These are phyloP conservation scores for Gaeumannomyces tritici DNA, from an alignment of 2,329 filamentous ascomycete species.

Conservation along the genomic window DNA sequence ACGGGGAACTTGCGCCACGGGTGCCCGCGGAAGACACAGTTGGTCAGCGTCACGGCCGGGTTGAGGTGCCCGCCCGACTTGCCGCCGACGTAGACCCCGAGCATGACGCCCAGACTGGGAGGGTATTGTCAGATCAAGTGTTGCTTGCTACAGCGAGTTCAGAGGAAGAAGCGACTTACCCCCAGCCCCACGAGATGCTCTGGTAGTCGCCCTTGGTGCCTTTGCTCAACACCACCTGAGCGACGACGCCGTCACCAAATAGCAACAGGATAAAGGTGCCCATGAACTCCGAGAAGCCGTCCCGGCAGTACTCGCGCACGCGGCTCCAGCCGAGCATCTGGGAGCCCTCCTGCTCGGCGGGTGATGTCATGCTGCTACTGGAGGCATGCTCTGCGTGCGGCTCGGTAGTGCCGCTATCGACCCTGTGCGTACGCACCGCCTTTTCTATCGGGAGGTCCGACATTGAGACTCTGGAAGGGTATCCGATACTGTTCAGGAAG, in stretches of 20 bases:
- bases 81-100: slow-evolving; percentile 56
- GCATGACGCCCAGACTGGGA: slow-evolving; percentile 52
- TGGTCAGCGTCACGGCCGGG: slow-evolving; percentile 61
- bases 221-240: slow-evolving; percentile 54
- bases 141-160: too few relatives aligned
- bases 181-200: slow-evolving; percentile 40
- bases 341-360: neutral
- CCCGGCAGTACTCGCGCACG: slow-evolving; percentile 39
- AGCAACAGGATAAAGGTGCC: slow-evolving; percentile 59
- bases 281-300: slow-evolving; percentile 58
- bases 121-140: neutral
- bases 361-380: neutral
- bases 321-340: slow-evolving; percentile 34
- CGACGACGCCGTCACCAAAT: slow-evolving; percentile 63
- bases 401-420: neutral
- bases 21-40: slow-evolving; percentile 58
- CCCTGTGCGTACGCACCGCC: neutral
- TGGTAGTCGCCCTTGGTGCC: slow-evolving; percentile 36
- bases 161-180: slow-evolving; percentile 22
- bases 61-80: slow-evolving; percentile 61
- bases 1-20: slow-evolving; percentile 61
- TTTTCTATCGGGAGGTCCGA: neutral
- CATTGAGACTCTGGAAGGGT: too few relatives aligned
- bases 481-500: too few relatives aligned
- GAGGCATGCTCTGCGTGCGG: neutral